Evolutionary conservation across 176 grass and related monocot genomes (phyloP).

Genomic region (Carex parvula): DNA sequence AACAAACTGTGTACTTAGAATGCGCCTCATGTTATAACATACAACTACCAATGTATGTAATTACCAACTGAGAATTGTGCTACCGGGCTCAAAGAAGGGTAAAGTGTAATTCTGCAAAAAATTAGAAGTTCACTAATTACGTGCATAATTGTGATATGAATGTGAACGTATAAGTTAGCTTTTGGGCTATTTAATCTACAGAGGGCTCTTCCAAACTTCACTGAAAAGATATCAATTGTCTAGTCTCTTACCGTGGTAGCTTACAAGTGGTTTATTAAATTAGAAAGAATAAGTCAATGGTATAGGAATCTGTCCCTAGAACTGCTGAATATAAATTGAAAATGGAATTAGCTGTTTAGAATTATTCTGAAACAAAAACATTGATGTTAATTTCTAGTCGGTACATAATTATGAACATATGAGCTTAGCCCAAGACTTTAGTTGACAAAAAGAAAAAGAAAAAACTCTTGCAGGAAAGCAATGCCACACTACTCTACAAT

Average conservation of each 20-base stretch:
- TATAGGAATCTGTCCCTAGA: not conserved
- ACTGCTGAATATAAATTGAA: not conserved
- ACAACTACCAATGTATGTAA: not conserved
- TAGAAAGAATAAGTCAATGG: not conserved
- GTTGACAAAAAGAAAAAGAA: not conserved
- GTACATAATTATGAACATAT: slow-evolving; percentile 20
- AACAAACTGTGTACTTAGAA: not conserved
- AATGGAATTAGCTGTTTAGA: not conserved
- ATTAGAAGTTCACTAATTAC: not conserved
- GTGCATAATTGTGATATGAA: not conserved
- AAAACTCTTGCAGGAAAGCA: not conserved
- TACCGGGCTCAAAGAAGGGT: not conserved
- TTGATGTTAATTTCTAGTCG: not conserved
- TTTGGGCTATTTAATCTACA: not conserved
- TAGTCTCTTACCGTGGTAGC: not conserved
- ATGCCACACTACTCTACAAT: slow-evolving; percentile 5
- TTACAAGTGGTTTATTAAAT: not conserved
- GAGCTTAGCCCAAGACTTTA: slow-evolving; percentile 14
- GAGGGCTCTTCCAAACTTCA: not conserved
- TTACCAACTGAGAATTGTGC: not conserved
- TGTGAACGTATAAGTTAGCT: not conserved
- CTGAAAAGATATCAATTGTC: not conserved
- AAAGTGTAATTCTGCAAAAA: not conserved
- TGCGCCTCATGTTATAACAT: not conserved
- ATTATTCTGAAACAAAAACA: not conserved